These are phyloP conservation scores for Lasiosphaeria ovina DNA, from an alignment of 495 filamentous ascomycete species.

Conservation along the genomic window DNA sequence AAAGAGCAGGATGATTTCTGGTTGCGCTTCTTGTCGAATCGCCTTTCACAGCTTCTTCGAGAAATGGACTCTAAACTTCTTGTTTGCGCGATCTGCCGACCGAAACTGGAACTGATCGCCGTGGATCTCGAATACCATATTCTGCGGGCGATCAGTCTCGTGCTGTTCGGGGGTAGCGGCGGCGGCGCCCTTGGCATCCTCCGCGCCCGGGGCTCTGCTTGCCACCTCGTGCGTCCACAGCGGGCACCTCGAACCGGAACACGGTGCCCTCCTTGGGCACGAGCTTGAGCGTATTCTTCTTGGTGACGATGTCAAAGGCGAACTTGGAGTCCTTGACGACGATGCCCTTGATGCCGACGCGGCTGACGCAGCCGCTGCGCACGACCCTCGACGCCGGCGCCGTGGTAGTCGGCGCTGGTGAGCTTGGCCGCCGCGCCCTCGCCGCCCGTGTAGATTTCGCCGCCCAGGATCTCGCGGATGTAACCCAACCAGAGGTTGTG, in stretches of 20 bases:
- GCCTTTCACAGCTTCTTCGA: slow-evolving; percentile 58
- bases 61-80: slow-evolving; percentile 82
- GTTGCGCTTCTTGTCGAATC: not conserved
- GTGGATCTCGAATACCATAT: slow-evolving; percentile 79
- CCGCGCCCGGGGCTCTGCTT: not conserved
- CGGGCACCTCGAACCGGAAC: slow-evolving; percentile 73
- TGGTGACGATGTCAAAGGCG: slow-evolving; percentile 79
- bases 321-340: slow-evolving; percentile 86
- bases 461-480: slow-evolving; percentile 69
- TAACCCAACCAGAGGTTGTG: slow-evolving; percentile 80
- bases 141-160: slow-evolving; percentile 26
- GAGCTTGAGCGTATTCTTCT: slow-evolving; percentile 62
- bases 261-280: slow-evolving; percentile 88
- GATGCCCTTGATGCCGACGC: slow-evolving; percentile 82
- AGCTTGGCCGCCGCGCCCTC: slow-evolving; percentile 60
- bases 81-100: slow-evolving; percentile 79
- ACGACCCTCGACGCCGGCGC: slow-evolving; percentile 82
- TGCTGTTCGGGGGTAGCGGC: too few relatives aligned
- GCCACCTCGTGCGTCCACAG: slow-evolving; percentile 27
- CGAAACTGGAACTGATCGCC: slow-evolving; percentile 83
- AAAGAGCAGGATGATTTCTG: not conserved
- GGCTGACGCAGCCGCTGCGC: slow-evolving; percentile 69
- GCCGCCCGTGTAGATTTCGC: slow-evolving; percentile 43
- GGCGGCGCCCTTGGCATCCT: not conserved
- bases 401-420: slow-evolving; percentile 84